Evolutionary conservation across 2,329 filamentous ascomycete species (phyloP), one percentile per base, ranked within the genome.

Genomic region (Penicillium sclerotigenum): DNA sequence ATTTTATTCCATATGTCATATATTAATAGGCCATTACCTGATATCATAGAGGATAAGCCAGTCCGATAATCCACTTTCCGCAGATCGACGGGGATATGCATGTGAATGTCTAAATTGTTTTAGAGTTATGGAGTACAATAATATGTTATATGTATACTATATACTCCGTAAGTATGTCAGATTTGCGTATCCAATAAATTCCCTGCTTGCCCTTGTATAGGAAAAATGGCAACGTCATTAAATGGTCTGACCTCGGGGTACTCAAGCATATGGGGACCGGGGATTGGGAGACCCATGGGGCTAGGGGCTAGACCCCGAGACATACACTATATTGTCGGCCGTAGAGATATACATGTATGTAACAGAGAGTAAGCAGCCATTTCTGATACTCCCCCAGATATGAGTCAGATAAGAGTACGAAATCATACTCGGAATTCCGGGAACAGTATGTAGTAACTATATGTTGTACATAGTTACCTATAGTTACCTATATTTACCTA

Each of bases 31-130:
- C 5, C 18, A n/a, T 26, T 16, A 24, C 4, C 14, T 14, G n/a
- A n/a, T n/a, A n/a, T n/a, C n/a, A n/a, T n/a, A n/a, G n/a, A n/a
- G n/a, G n/a, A 48, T 48, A 37, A 52, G 43, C 29, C 41, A 28
- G 18, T 47, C n/a, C 16, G 26, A 43, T 52, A 47, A 36, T 22
- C 52, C 52, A 54, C 46, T 50, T 29, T 49, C 20, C 22, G 34
- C 18, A 10, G 52, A 54, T 54, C 52, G 46, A 33, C 11, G 24
- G 34, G 29, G 36, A 49, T 34, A 54, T 50, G 52, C 51, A 53
- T 28, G 22, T 14, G 36, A 22, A 52, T 1, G 22, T 36, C 16
- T n/a, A 18, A 5, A 8, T n/a, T 34, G 20, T n/a, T 28, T 18
- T 43, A 20, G 16, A 24, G 16, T 29, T 33, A 47, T 34, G 43